Evolutionary conservation across 2,329 filamentous ascomycete species (phyloP).

Genomic region (Coniochaeta sp.): DNA sequence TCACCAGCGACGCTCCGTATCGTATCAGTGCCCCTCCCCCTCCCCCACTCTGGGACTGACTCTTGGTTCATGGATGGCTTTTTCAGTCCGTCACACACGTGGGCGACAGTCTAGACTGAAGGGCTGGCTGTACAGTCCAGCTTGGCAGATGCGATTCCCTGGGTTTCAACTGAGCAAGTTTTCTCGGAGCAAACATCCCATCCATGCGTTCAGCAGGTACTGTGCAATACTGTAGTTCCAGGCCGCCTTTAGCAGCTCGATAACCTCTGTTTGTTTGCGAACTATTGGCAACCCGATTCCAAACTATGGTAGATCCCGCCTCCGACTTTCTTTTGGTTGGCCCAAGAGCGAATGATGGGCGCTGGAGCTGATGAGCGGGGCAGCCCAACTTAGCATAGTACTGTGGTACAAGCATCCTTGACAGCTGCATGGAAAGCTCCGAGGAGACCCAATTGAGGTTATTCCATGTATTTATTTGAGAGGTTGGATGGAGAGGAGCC

Average conservation of each 20-base stretch:
- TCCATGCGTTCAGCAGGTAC: not conserved
- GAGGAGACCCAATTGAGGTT: no score
- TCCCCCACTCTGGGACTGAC: no score
- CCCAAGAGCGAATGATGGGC: not conserved
- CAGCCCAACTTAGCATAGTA: not conserved
- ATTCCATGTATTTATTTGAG: no score
- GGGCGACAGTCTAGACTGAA: not conserved
- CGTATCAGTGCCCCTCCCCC: not conserved
- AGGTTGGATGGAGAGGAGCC: no score
- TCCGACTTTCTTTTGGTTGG: not conserved
- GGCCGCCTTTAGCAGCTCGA: not conserved
- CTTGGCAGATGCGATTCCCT: no score
- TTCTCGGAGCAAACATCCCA: not conserved
- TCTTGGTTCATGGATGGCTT: not conserved
- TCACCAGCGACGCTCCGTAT: not conserved
- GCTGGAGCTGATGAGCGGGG: not conserved
- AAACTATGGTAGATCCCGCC: not conserved
- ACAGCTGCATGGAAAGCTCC: not conserved
- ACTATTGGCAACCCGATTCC: not conserved
- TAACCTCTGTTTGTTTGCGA: not conserved
- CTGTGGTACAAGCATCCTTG: not conserved
- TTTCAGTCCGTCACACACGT: not conserved
- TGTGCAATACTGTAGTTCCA: no score
- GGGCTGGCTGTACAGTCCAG: no score
- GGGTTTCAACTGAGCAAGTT: not conserved